Percentiles rank a stretch among this genome's conserved stretches.
phyloP scores from a whole-genome alignment of 2,329 filamentous ascomycete species.

The Didymella arachidicola region DNA sequence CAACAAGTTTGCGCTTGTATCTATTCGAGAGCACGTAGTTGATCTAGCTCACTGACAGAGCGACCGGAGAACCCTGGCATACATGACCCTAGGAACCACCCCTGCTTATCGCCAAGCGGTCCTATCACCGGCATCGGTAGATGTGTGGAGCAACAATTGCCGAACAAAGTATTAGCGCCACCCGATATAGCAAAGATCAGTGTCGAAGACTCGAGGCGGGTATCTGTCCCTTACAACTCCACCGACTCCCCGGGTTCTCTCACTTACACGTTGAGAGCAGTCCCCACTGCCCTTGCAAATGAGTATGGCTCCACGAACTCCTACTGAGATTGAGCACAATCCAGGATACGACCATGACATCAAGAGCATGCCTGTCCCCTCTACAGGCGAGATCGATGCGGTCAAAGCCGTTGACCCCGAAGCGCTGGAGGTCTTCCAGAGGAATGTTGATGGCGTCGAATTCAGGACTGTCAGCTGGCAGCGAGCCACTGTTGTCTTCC shows the following conservation, averaged over 20 bases:
- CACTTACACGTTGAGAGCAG: too few relatives aligned
- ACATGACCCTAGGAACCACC: neutral
- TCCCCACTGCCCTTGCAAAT: neutral
- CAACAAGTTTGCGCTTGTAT: too few relatives aligned
- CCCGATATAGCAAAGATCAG: neutral
- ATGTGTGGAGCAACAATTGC: neutral
- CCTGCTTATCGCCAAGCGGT: neutral
- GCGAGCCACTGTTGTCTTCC: conserved; percentile 4
- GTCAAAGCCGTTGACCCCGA: neutral
- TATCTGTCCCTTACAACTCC: neutral
- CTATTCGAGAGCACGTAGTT: too few relatives aligned
- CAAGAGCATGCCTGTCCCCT: neutral
- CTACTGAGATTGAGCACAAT: neutral
- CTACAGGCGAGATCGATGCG: neutral
- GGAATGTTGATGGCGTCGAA: conserved; percentile 3
- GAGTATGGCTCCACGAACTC: neutral
- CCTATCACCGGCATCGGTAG: neutral
- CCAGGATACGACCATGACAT: neutral
- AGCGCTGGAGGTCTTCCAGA: conserved; percentile 3
- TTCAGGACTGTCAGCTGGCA: conserved; percentile 8
- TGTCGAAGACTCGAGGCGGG: neutral
- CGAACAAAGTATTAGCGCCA: neutral
- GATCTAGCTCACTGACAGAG: too few relatives aligned
- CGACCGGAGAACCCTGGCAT: too few relatives aligned
- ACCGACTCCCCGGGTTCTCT: too few relatives aligned